Percentiles rank a stretch among this genome's conserved stretches.
Evolutionary conservation across 1,284 basidiomycete genomes (phyloP).

Genomic region (Fomitiporia mediterranea): DNA sequence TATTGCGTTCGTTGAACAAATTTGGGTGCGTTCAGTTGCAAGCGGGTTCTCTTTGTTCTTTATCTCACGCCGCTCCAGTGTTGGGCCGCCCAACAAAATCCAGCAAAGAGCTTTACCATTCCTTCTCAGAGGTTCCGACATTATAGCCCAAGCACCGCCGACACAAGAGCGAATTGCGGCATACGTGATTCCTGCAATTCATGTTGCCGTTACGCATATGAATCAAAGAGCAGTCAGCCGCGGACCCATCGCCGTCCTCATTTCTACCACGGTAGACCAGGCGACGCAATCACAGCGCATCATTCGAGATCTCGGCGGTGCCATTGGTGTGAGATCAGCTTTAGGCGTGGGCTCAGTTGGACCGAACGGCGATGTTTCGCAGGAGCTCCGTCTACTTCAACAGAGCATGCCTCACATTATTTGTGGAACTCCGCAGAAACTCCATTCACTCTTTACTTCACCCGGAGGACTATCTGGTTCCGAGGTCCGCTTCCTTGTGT

Average conservation of each 20-base stretch:
- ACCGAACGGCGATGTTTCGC: slow-evolving; percentile 58
- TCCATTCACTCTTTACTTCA: slow-evolving; percentile 88
- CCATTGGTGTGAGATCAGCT: slow-evolving; percentile 85
- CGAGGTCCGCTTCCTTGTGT: slow-evolving; percentile 87
- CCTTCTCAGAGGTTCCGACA: slow-evolving; percentile 88
- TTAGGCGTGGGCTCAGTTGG: slow-evolving; percentile 77
- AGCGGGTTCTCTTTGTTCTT: slow-evolving; percentile 19
- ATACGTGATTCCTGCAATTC: slow-evolving; percentile 92
- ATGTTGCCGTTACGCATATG: slow-evolving; percentile 70
- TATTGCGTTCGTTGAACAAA: slow-evolving; percentile 85
- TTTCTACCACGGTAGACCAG: slow-evolving; percentile 97
- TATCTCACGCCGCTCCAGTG: slow-evolving; percentile 41
- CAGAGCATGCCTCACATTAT: slow-evolving; percentile 93
- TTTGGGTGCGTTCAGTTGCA: slow-evolving; percentile 69
- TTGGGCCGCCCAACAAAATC: slow-evolving; percentile 98
- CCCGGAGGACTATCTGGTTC: slow-evolving; percentile 70
- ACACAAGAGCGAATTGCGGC: slow-evolving; percentile 98
- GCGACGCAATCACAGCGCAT: slow-evolving; percentile 97
- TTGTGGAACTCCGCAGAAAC: slow-evolving; percentile 94
- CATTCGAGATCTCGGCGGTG: slow-evolving; percentile 89
- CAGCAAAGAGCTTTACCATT: slow-evolving; percentile 96
- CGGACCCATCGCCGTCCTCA: slow-evolving; percentile 86
- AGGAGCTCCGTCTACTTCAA: slow-evolving; percentile 80
- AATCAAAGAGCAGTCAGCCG: slow-evolving; percentile 50
- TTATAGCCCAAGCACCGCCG: slow-evolving; percentile 97